phyloP scores from a whole-genome alignment of 1,139 yeast species.

The Candida labiduridarum region DNA sequence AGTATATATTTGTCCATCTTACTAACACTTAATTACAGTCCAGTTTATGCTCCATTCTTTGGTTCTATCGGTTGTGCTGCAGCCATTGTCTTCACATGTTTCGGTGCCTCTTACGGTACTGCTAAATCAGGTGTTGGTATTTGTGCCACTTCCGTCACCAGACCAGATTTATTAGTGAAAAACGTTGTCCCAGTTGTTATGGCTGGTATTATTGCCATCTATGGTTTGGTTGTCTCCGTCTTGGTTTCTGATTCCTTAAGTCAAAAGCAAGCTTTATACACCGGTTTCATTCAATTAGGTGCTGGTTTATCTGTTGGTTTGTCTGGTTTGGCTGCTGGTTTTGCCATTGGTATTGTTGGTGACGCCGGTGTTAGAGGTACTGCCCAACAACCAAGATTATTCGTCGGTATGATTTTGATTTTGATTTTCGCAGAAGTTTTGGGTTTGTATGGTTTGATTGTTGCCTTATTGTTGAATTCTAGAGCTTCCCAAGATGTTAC shows the following conservation, averaged over 20 bases:
- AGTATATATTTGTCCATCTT: neutral
- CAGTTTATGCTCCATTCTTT: conserved; percentile 89
- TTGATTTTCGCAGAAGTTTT: conserved; percentile 97
- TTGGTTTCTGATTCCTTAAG: conserved; percentile 88
- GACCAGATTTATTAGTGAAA: conserved; percentile 93
- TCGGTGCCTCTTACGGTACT: conserved; percentile 99
- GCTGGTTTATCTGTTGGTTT: conserved; percentile 98
- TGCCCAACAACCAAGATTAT: conserved; percentile 95
- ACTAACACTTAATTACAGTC: conserved; percentile 39
- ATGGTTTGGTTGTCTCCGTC: conserved; percentile 96
- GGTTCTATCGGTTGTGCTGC: conserved; percentile 99
- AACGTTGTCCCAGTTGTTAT: conserved; percentile 95
- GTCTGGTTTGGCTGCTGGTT: conserved; percentile 96
- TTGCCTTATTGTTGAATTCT: conserved; percentile 94
- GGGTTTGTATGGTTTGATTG: conserved; percentile 96
- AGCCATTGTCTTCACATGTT: conserved; percentile 96
- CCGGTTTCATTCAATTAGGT: conserved; percentile 97
- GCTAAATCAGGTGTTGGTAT: conserved; percentile 99
- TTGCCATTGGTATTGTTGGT: conserved; percentile 98
- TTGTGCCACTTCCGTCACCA: conserved; percentile 95
- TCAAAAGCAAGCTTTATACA: conserved; percentile 81
- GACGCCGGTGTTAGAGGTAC: conserved; percentile 98
- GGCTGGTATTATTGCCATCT: conserved; percentile 99
- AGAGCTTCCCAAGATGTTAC: conserved; percentile 91
- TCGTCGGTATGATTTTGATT: conserved; percentile 91